Evolutionary conservation across 495 filamentous ascomycete species (phyloP).

Genomic region (Choiromyces venosus): DNA sequence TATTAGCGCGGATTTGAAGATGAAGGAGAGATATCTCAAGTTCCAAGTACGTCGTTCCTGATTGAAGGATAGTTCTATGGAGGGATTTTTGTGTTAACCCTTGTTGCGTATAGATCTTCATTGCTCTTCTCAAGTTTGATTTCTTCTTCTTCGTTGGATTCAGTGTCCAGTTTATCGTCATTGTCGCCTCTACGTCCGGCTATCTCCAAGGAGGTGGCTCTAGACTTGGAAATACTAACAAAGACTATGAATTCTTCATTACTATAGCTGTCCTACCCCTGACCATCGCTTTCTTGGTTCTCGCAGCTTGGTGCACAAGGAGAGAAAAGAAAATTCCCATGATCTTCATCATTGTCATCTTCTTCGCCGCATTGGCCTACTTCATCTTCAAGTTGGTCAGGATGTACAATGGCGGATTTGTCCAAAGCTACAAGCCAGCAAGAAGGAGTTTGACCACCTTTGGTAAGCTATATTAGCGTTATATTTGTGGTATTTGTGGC

Average conservation of each 20-base stretch:
- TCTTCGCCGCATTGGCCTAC: conserved; percentile 86
- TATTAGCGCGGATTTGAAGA: conserved; percentile 91
- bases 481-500: not conserved
- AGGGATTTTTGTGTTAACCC: not conserved
- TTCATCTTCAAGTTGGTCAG: conserved; percentile 97
- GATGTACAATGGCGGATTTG: conserved; percentile 67
- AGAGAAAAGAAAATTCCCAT: conserved; percentile 76
- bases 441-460: conserved; percentile 81
- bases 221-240: conserved; percentile 7
- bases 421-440: conserved; percentile 61
- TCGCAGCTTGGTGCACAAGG: conserved; percentile 76
- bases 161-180: conserved; percentile 92
- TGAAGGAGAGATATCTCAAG: conserved; percentile 92
- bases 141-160: conserved; percentile 99
- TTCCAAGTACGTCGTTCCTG: conserved; percentile 67
- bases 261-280: conserved; percentile 85
- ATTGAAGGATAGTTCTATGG: not conserved
- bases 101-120: conserved; percentile 68
- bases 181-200: conserved; percentile 60
- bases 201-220: conserved; percentile 11
- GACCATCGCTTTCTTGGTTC: conserved; percentile 78
- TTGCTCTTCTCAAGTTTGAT: conserved; percentile 95
- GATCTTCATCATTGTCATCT: conserved; percentile 70
- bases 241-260: conserved; percentile 69
- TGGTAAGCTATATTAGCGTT: conserved; percentile 31